A percentile compares a stretch with the other conserved stretches of the same genome.
Evolutionary conservation across 83 land plant genomes (phyloP).

Genomic region (Isoetes engelmannii): DNA sequence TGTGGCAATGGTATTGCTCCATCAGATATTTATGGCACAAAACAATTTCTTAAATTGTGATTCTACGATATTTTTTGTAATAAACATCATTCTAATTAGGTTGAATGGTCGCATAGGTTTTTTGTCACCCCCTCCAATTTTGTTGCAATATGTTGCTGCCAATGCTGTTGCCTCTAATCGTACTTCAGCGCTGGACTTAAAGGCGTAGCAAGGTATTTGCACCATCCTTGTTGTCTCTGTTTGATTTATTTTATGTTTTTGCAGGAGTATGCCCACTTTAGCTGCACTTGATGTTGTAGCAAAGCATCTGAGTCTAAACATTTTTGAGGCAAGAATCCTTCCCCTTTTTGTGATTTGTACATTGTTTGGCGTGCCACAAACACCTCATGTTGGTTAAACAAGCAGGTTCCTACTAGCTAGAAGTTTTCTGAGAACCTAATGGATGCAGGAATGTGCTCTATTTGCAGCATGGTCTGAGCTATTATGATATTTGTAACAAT

Average conservation of each 20-base stretch:
- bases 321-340: constrained; percentile 67
- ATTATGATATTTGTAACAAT: too few species aligned
- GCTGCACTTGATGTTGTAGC: constrained; percentile 98
- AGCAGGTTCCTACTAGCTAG: constrained; percentile 97
- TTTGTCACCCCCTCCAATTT: constrained; percentile 99
- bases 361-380: too few species aligned
- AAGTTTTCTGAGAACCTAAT: constrained; percentile 96
- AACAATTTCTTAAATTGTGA: too few species aligned
- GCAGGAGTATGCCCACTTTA: constrained; percentile 98
- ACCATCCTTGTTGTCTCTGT: neutral
- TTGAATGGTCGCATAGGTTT: constrained; percentile 43
- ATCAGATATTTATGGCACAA: too few species aligned
- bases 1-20: too few species aligned
- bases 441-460: constrained; percentile 91
- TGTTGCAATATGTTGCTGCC: constrained; percentile 97
- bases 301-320: constrained; percentile 52
- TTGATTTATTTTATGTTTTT: constrained; percentile 3
- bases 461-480: too few species aligned
- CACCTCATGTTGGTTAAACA: too few species aligned
- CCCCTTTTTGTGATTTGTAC: too few species aligned
- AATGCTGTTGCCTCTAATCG: constrained; percentile 87
- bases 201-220: constrained; percentile 82
- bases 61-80: too few species aligned
- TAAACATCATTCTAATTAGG: neutral
- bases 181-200: constrained; percentile 88